A percentile compares a stretch with the other conserved stretches of the same genome.
Conservation (phyloP, 768 basidiomycete species). For the Termitomyces sp. region DNA sequence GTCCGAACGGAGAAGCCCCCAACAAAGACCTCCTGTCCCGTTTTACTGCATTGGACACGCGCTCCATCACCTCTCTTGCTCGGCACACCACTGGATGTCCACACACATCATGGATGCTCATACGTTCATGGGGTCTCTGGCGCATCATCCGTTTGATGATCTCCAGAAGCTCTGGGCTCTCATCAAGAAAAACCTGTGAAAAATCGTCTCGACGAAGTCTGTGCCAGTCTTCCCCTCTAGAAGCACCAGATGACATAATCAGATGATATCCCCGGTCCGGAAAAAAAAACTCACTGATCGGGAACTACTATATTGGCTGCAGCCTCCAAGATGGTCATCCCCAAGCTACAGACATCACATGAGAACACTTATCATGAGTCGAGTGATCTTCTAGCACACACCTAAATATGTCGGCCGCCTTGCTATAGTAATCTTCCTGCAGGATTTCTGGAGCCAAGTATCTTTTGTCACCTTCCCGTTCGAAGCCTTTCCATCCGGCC, state of each 20-base stretch:
- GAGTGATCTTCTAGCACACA: constrained; percentile 36
- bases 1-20: constrained; percentile 54
- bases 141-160: constrained; percentile 78
- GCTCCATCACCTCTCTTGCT: constrained; percentile 60
- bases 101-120: constrained; percentile 51
- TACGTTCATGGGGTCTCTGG: constrained; percentile 55
- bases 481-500: constrained; percentile 48
- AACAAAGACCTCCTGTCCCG: constrained; percentile 37
- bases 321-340: constrained; percentile 93
- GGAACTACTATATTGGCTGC: constrained; percentile 96
- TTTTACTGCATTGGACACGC: constrained; percentile 28
- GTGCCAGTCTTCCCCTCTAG: constrained; percentile 92
- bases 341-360: constrained; percentile 60
- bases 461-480: constrained; percentile 94
- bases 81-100: constrained; percentile 59
- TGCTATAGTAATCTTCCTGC: constrained; percentile 77
- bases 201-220: constrained; percentile 89
- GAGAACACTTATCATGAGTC: constrained; percentile 25
- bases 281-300: constrained; percentile 66
- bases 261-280: constrained; percentile 18
- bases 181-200: constrained; percentile 69
- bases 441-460: constrained; percentile 97
- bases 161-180: constrained; percentile 57
- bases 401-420: constrained; percentile 97
- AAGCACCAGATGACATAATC: constrained; percentile 20